phyloP scores from a whole-genome alignment of 2,329 filamentous ascomycete genomes.

The Thelonectria blattea region DNA sequence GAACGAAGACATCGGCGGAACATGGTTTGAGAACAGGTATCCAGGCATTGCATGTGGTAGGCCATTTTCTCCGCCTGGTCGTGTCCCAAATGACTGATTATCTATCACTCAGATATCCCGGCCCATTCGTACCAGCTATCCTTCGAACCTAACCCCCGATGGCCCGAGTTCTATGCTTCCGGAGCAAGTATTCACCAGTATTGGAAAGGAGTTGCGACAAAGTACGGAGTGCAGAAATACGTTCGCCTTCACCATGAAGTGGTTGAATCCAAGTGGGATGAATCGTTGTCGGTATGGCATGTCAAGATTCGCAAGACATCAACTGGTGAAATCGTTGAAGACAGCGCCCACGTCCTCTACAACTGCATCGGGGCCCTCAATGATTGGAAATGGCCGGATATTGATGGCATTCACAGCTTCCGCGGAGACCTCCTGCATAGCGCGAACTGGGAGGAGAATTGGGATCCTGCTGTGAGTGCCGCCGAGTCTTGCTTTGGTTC shows the following conservation, averaged over 20 bases:
- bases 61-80: not conserved
- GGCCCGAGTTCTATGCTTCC: conserved; percentile 62
- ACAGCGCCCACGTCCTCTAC: not conserved
- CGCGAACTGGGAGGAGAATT: not conserved
- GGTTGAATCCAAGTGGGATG: not conserved
- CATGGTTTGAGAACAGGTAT: conserved; percentile 16
- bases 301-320: not conserved
- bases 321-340: not conserved
- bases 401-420: not conserved
- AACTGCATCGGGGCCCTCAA: conserved; percentile 7
- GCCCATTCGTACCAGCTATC: conserved; percentile 69
- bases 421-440: conserved; percentile 6
- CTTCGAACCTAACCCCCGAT: conserved; percentile 64
- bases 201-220: conserved; percentile 52
- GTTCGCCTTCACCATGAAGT: conserved; percentile 46
- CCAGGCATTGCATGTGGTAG: not conserved
- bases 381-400: conserved; percentile 11
- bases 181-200: conserved; percentile 62
- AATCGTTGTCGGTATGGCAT: not conserved
- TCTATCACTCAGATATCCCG: conserved; percentile 50
- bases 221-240: conserved; percentile 50
- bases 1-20: conserved; percentile 4
- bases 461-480: not conserved
- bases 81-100: not conserved
- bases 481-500: not conserved